Evolutionary conservation across 1,139 yeast genomes (phyloP).

Genomic region (Nakaseomyces kungkrabaensis): DNA sequence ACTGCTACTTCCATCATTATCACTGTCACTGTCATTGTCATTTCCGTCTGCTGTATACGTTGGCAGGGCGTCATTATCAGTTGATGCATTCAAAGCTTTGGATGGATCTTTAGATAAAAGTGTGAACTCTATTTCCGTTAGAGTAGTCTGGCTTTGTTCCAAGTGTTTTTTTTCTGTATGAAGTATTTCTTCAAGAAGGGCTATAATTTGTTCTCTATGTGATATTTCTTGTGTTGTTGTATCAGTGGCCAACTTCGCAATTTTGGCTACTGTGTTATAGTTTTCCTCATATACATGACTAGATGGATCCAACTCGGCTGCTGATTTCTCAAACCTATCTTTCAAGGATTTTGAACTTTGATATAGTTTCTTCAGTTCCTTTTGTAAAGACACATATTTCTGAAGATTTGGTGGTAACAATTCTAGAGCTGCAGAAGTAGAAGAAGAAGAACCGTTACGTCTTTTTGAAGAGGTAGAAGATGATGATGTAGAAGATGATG

Average conservation of each 20-base stretch:
- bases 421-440: background rate
- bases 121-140: conserved; percentile 23
- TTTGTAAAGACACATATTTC: conserved; percentile 11
- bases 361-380: conserved; percentile 14
- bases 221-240: conserved; percentile 16
- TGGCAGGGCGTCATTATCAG: conserved; percentile 18
- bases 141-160: conserved; percentile 17
- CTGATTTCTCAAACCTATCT: conserved; percentile 23
- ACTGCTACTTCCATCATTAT: conserved; percentile 9
- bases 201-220: conserved; percentile 13
- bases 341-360: conserved; percentile 16
- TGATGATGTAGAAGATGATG: background rate
- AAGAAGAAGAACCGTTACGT: background rate
- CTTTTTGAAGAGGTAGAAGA: background rate
- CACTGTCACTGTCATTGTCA: conserved; percentile 18
- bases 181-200: conserved; percentile 14
- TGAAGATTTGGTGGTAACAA: conserved; percentile 12
- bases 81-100: conserved; percentile 6
- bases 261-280: conserved; percentile 21
- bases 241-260: conserved; percentile 21
- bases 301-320: conserved; percentile 22
- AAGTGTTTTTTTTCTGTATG: conserved; percentile 16
- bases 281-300: conserved; percentile 25
- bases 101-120: conserved; percentile 22
- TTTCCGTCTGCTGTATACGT: conserved; percentile 21